Conservation (phyloP, 1,284 basidiomycete species). For the Pseudozyma sp. region DNA sequence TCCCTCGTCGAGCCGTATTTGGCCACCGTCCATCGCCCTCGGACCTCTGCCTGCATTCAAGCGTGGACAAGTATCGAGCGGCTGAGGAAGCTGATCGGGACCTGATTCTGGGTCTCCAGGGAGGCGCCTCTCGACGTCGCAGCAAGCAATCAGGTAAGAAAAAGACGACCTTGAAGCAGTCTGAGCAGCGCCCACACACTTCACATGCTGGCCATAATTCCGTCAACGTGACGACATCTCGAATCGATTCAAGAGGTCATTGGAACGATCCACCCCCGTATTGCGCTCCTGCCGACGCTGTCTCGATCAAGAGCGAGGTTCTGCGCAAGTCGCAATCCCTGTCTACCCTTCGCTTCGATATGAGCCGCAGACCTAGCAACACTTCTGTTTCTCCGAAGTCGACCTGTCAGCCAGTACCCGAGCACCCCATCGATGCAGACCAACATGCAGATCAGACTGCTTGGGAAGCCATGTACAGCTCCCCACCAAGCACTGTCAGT, state of each 20-base stretch:
- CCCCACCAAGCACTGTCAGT: conserved; percentile 11
- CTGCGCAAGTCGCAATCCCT: conserved; percentile 32
- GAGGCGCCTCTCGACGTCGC: conserved; percentile 4
- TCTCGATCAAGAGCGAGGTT: not conserved
- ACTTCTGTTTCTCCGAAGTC: not conserved
- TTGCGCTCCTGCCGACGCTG: not conserved
- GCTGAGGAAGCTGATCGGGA: conserved; percentile 13
- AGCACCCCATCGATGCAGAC: not conserved
- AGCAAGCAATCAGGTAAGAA: conserved; percentile 12
- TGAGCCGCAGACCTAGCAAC: conserved; percentile 5
- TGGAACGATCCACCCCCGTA: conserved; percentile 22
- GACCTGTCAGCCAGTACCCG: not conserved
- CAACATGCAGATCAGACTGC: conserved; percentile 3
- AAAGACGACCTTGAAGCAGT: conserved; percentile 4
- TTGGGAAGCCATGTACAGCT: conserved; percentile 15
- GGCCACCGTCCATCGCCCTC: conserved; percentile 28
- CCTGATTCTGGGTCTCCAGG: conserved; percentile 22
- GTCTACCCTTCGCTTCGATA: conserved; percentile 18
- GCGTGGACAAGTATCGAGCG: not conserved
- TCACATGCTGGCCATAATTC: conserved; percentile 1
- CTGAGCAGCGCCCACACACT: not conserved
- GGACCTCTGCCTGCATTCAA: conserved; percentile 6
- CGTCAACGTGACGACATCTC: not conserved
- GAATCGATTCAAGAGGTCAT: not conserved
- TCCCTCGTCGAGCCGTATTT: conserved; percentile 28